Evolutionary conservation across 805 yeast genomes (phyloP).

Genomic region (Saccharomyces kudriavzevii): DNA sequence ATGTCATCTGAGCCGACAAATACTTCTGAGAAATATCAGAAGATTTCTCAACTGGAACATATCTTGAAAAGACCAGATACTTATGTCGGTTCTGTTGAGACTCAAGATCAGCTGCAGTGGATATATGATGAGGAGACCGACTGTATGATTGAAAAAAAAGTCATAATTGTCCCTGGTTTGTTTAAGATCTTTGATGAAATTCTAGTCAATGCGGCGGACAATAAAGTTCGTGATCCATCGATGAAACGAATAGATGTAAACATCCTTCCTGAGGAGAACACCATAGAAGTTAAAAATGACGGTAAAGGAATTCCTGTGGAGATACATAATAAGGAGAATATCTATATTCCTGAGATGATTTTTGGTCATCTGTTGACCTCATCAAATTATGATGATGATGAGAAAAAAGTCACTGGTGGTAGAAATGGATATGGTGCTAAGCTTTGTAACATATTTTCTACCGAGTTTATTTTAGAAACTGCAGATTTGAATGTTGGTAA

Average conservation of each 20-base stretch:
- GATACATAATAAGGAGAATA: conserved; percentile 82
- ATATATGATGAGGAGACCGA: conserved; percentile 59
- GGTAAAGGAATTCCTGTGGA: conserved; percentile 95
- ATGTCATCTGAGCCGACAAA: conserved; percentile 28
- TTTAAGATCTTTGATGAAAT: conserved; percentile 96
- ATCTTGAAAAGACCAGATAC: conserved; percentile 96
- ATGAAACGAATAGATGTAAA: conserved; percentile 84
- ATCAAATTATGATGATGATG: conserved; percentile 90
- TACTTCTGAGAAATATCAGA: conserved; percentile 76
- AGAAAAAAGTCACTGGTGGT: conserved; percentile 96
- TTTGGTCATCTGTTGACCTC: conserved; percentile 93
- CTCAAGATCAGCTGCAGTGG: conserved; percentile 77
- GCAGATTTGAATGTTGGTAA: conserved; percentile 62
- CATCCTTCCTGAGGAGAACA: conserved; percentile 65
- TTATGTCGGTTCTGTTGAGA: conserved; percentile 90
- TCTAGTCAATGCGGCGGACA: conserved; percentile 96
- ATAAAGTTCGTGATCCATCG: conserved; percentile 85
- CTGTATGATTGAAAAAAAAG: conserved; percentile 50
- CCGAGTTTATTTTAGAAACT: conserved; percentile 79
- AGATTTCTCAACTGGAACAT: conserved; percentile 91
- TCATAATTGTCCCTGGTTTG: conserved; percentile 87
- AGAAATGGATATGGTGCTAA: conserved; percentile 98
- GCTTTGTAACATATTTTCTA: conserved; percentile 90
- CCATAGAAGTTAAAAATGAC: conserved; percentile 78
- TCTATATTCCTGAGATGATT: conserved; percentile 91